Percentiles rank a stretch among this genome's conserved stretches.
These are phyloP conservation scores for Syzygium aqueum DNA, from an alignment of 345 rosid genomes.

Conservation along the genomic window DNA sequence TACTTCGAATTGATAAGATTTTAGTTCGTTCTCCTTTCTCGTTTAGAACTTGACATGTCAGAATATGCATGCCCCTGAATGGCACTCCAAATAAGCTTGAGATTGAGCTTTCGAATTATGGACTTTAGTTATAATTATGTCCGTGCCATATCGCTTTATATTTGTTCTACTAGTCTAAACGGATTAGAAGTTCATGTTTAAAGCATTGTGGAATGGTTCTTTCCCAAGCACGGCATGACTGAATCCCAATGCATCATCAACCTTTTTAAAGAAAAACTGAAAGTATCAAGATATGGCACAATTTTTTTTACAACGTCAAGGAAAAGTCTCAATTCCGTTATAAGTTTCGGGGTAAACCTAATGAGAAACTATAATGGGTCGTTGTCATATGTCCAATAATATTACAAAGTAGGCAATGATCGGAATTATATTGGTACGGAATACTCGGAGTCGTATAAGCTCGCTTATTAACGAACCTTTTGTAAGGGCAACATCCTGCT, in stretches of 20 bases:
- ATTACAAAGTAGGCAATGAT: not conserved
- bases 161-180: not conserved
- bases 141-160: not conserved
- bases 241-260: not conserved
- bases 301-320: not conserved
- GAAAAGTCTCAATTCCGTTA: not conserved
- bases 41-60: too few relatives aligned
- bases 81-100: not conserved
- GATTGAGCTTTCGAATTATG: not conserved
- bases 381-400: too few relatives aligned
- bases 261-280: not conserved
- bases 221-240: not conserved
- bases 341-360: not conserved
- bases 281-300: not conserved
- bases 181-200: not conserved
- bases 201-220: not conserved
- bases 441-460: not conserved
- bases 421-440: too few relatives aligned
- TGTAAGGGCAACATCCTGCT: not conserved
- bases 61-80: too few relatives aligned
- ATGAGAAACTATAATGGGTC: not conserved
- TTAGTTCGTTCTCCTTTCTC: not conserved
- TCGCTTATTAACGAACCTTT: not conserved
- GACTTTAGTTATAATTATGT: not conserved
- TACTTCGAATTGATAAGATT: not conserved